These are phyloP conservation scores for Emergomyces pasteurianus DNA, from an alignment of 2,329 filamentous ascomycete genomes.

Conservation along the genomic window DNA sequence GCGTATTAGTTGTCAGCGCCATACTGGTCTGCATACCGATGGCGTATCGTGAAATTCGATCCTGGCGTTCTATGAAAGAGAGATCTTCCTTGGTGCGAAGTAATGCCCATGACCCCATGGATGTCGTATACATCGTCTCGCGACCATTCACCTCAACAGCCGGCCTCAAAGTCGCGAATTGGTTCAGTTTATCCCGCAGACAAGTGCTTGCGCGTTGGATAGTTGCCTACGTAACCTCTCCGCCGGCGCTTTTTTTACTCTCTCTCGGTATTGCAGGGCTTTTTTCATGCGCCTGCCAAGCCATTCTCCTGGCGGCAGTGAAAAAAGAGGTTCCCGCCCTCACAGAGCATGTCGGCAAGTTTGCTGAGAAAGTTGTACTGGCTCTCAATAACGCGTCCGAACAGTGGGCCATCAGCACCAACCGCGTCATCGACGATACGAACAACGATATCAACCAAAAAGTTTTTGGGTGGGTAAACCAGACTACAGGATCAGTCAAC, in stretches of 20 bases:
- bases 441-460: conserved; percentile 68
- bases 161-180: conserved; percentile 58
- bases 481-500: conserved; percentile 71
- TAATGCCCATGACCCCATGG: conserved; percentile 65
- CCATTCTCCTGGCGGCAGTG: conserved; percentile 60
- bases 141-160: conserved; percentile 61
- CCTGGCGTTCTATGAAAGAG: conserved; percentile 62
- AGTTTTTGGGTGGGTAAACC: conserved; percentile 76
- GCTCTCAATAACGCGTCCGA: conserved; percentile 61
- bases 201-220: conserved; percentile 71
- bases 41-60: conserved; percentile 66
- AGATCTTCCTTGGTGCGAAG: conserved; percentile 54
- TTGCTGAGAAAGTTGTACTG: conserved; percentile 65
- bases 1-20: conserved; percentile 59
- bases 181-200: conserved; percentile 49
- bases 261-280: conserved; percentile 71
- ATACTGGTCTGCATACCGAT: conserved; percentile 64
- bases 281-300: conserved; percentile 72
- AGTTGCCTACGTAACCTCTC: conserved; percentile 74
- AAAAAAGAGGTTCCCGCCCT: conserved; percentile 66
- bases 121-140: conserved; percentile 78
- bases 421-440: conserved; percentile 54
- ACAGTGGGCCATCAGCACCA: conserved; percentile 65
- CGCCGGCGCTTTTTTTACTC: conserved; percentile 74
- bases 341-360: conserved; percentile 61